Conservation (phyloP, 805 yeast species). For the Ogataea dorogensis region DNA sequence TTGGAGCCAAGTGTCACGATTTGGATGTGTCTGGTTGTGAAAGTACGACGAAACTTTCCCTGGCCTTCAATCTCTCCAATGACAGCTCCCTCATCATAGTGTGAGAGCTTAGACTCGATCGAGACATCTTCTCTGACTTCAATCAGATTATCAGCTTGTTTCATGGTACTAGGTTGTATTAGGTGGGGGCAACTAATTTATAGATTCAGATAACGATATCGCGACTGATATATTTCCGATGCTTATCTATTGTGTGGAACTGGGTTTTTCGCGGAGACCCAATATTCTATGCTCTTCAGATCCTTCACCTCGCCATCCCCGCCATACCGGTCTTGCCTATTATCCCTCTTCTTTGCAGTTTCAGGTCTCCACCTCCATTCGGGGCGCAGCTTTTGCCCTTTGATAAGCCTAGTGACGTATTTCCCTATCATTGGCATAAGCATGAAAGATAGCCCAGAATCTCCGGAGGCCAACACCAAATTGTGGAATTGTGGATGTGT, state of each 20-base stretch:
- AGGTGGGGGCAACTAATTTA: too few relatives aligned
- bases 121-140: conserved; percentile 7
- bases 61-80: conserved; percentile 13
- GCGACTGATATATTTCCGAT: too few relatives aligned
- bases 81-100: conserved; percentile 6
- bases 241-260: conserved; percentile 12
- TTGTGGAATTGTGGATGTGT: conserved; percentile 21
- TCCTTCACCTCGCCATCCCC: conserved; percentile 32
- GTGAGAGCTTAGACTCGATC: conserved; percentile 4
- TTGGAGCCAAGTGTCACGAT: conserved; percentile 12
- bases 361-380: conserved; percentile 19
- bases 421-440: conserved; percentile 28
- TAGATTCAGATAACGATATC: too few relatives aligned
- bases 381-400: conserved; percentile 1
- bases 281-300: conserved; percentile 25
- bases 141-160: conserved; percentile 1
- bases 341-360: conserved; percentile 13
- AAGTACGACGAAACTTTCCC: conserved; percentile 9
- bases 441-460: conserved; percentile 29
- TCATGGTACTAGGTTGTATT: too few relatives aligned
- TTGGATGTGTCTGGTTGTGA: conserved; percentile 15
- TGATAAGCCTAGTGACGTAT: conserved; percentile 15
- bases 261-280: conserved; percentile 25
- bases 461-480: conserved; percentile 25
- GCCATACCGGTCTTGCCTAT: conserved; percentile 31